These are phyloP conservation scores for Leucosporidium yakuticum DNA, from an alignment of 768 basidiomycete species.

Conservation along the genomic window DNA sequence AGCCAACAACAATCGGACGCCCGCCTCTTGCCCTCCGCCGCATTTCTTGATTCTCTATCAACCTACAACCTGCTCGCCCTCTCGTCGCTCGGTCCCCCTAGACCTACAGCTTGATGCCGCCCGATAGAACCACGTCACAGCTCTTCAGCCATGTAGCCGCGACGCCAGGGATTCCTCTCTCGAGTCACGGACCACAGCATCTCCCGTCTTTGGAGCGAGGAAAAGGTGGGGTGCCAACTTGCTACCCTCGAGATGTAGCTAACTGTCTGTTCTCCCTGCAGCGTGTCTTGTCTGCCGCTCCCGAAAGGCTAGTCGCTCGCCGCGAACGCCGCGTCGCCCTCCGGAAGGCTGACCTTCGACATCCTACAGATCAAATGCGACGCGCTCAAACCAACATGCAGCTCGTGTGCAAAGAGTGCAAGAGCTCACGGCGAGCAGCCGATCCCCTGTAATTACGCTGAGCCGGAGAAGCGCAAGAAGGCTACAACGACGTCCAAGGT, in stretches of 20 bases:
- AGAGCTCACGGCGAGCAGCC: slow-evolving; percentile 5
- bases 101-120: no score
- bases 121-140: no score
- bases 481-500: background rate
- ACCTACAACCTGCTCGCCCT: no score
- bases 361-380: slow-evolving; percentile 7
- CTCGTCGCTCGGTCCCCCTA: no score
- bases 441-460: slow-evolving; percentile 3
- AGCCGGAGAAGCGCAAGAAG: slow-evolving; percentile 4
- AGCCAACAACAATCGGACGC: no score
- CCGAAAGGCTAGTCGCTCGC: background rate
- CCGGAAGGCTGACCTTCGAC: background rate
- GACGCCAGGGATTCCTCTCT: no score
- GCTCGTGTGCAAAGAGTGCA: background rate
- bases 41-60: no score
- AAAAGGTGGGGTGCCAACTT: background rate
- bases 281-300: background rate
- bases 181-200: background rate
- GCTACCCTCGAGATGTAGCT: background rate
- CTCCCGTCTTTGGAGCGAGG: background rate
- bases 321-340: background rate
- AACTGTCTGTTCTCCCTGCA: no score
- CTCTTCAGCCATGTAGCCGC: no score
- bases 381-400: slow-evolving; percentile 10
- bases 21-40: no score